A percentile compares a stretch with the other conserved stretches of the same genome.
phyloP scores from a whole-genome alignment of 2,329 filamentous ascomycete genomes.

The Botryotinia convoluta region DNA sequence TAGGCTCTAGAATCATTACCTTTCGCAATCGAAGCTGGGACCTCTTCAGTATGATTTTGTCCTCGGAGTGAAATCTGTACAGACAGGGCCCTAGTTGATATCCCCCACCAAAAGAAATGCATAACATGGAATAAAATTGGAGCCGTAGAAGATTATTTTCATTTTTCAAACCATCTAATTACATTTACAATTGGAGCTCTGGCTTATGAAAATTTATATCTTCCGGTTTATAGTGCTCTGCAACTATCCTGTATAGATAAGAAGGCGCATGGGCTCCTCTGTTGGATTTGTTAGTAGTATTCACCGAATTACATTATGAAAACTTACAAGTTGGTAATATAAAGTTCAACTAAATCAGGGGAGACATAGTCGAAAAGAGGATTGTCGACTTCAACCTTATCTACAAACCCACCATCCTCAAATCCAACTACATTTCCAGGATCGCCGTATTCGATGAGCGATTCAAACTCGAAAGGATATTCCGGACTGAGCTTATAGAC shows the following conservation, averaged over 20 bases:
- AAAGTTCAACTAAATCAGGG: conserved; percentile 71
- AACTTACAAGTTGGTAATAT: conserved; percentile 80
- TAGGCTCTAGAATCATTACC: background rate
- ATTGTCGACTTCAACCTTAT: conserved; percentile 73
- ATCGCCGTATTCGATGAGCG: conserved; percentile 82
- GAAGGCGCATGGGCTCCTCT: conserved; percentile 68
- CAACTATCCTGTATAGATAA: conserved; percentile 70
- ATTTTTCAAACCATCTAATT: conserved; percentile 4
- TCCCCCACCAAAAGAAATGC: background rate
- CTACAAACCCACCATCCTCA: conserved; percentile 75
- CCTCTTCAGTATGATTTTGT: background rate
- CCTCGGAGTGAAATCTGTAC: background rate
- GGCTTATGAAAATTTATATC: conserved; percentile 60
- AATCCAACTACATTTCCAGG: conserved; percentile 74
- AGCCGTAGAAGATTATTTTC: background rate
- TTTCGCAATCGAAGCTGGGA: background rate
- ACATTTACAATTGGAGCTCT: conserved; percentile 34
- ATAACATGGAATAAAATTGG: background rate
- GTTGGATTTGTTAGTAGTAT: conserved; percentile 22
- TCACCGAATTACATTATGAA: conserved; percentile 27
- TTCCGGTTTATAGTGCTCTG: conserved; percentile 72
- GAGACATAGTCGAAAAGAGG: conserved; percentile 81
- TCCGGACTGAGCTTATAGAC: conserved; percentile 93
- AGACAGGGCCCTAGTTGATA: background rate
- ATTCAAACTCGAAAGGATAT: conserved; percentile 78